Conservation (phyloP, 176 grass and related monocot genomes). For the Oryza longistaminata region DNA sequence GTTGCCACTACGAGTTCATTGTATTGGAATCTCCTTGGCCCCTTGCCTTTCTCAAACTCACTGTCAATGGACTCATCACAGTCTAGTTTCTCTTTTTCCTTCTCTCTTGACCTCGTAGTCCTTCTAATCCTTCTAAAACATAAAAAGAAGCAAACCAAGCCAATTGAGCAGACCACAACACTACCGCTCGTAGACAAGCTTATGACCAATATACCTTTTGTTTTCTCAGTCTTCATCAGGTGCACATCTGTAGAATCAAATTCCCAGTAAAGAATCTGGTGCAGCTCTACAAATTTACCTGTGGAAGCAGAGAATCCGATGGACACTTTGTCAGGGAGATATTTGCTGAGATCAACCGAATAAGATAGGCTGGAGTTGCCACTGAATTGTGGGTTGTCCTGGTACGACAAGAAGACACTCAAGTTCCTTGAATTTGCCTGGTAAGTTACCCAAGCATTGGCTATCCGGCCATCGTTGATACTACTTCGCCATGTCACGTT, state of each 20-base stretch:
- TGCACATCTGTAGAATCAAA: constrained; percentile 54
- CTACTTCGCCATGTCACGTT: constrained; percentile 37
- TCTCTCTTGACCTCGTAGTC: constrained; percentile 32
- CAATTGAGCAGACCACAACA: constrained; percentile 22
- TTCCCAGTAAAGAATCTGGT: constrained; percentile 70
- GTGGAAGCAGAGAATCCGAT: constrained; percentile 67
- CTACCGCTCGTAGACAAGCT: constrained; percentile 8
- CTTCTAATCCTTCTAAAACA: constrained; percentile 37
- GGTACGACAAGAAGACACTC: constrained; percentile 61
- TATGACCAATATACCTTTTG: constrained; percentile 35
- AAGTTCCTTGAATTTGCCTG: constrained; percentile 55
- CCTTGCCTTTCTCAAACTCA: constrained; percentile 61
- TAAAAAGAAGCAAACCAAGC: constrained; percentile 41
- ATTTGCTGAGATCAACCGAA: constrained; percentile 43
- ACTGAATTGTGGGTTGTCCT: constrained; percentile 34
- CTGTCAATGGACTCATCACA: constrained; percentile 37
- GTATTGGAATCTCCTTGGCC: constrained; percentile 57
- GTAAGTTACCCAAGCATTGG: constrained; percentile 61
- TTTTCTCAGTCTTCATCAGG: constrained; percentile 37
- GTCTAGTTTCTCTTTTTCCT: constrained; percentile 27
- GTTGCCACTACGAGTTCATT: constrained; percentile 47
- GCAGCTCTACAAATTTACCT: constrained; percentile 40
- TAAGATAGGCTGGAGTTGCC: constrained; percentile 44
- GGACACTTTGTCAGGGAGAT: constrained; percentile 44
- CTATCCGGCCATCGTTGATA: constrained; percentile 49